A percentile compares a stretch with the other conserved stretches of the same genome.
phyloP scores from a whole-genome alignment of 257 asterid species.

The Nemophila menziesii region DNA sequence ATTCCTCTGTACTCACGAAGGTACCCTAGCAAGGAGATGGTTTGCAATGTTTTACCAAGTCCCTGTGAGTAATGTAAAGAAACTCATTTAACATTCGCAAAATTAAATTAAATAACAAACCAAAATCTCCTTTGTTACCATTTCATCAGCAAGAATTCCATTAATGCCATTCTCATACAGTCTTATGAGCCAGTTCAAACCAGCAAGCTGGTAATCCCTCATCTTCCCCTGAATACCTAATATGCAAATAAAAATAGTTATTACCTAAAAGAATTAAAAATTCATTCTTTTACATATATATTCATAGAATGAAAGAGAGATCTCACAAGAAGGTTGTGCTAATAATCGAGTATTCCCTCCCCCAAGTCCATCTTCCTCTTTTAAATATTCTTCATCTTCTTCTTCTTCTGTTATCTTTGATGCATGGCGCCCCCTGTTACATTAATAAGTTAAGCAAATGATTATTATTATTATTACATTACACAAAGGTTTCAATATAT shows the following conservation, averaged over 20 bases:
- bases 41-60: conserved; percentile 94
- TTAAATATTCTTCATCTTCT: conserved; percentile 92
- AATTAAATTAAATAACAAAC: not conserved
- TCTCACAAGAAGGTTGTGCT: conserved; percentile 94
- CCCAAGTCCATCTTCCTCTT: conserved; percentile 68
- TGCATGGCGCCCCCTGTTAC: conserved; percentile 88
- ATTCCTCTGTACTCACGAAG: conserved; percentile 93
- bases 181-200: conserved; percentile 91
- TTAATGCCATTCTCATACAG: conserved; percentile 96
- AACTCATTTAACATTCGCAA: not conserved
- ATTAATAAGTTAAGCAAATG: not conserved
- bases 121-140: conserved; percentile 33
- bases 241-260: not conserved
- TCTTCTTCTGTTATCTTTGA: conserved; percentile 96
- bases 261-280: not conserved
- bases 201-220: conserved; percentile 99
- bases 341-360: conserved; percentile 75
- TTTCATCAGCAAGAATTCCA: conserved; percentile 98
- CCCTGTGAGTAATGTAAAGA: conserved; percentile 34
- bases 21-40: conserved; percentile 91
- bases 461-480: not conserved
- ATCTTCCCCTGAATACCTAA: conserved; percentile 97
- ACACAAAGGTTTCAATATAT: not conserved
- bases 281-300: not conserved
- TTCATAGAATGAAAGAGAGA: conserved; percentile 5